Percentiles rank a stretch among this genome's conserved stretches.
Conservation (phyloP, 805 yeast genomes). For the Zygosaccharomyces gambellarensis region DNA sequence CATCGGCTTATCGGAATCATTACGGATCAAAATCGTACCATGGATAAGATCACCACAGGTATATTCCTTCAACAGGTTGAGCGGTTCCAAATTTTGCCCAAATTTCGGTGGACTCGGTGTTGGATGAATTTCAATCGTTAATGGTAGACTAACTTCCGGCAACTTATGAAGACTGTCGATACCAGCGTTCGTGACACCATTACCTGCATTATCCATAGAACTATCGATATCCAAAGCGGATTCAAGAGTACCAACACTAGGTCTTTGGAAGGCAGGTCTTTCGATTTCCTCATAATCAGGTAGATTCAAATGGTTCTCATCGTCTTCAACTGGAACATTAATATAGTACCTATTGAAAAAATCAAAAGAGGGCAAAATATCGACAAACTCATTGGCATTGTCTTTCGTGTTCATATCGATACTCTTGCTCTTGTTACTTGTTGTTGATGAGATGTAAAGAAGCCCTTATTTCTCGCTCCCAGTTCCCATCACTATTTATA, state of each 20-base stretch:
- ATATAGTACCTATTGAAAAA: background rate
- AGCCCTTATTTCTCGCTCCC: too few relatives aligned
- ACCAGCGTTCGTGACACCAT: background rate
- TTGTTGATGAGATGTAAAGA: too few relatives aligned
- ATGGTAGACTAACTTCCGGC: constrained; percentile 18
- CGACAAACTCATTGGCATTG: background rate
- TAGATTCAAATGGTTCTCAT: background rate
- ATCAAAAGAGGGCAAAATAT: background rate
- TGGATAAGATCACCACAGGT: constrained; percentile 52
- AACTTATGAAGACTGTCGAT: constrained; percentile 25
- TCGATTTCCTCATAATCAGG: background rate
- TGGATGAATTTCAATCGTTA: constrained; percentile 22
- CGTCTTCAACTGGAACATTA: background rate
- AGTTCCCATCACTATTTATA: too few relatives aligned
- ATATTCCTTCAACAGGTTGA: constrained; percentile 40
- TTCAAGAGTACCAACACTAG: background rate
- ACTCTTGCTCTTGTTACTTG: too few relatives aligned
- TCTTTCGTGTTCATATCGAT: background rate
- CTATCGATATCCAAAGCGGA: background rate
- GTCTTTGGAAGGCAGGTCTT: background rate
- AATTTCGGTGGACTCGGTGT: constrained; percentile 23
- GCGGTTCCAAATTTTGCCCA: constrained; percentile 25
- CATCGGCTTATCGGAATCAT: constrained; percentile 39
- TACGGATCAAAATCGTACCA: constrained; percentile 46
- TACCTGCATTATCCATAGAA: background rate